Conservation (phyloP, 306 rosid species). For the Cucurbita pepo region DNA sequence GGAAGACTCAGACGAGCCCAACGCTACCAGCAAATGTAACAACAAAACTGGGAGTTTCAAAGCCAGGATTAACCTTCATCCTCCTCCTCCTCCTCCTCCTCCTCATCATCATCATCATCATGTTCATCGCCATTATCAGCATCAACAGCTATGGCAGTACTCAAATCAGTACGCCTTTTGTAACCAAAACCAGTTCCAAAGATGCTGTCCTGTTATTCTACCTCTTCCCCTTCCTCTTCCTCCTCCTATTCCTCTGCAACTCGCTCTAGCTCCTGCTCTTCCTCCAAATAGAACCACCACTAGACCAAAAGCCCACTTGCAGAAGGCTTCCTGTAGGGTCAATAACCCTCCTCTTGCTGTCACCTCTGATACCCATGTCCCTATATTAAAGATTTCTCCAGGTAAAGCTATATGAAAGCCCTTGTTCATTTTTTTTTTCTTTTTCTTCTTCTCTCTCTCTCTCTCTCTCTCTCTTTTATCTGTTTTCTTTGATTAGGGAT, state of each 20-base stretch:
- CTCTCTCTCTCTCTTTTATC: not conserved
- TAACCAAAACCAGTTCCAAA: conserved; percentile 43
- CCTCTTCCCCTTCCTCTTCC: conserved; percentile 84
- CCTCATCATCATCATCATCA: conserved; percentile 8
- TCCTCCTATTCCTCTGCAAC: conserved; percentile 41
- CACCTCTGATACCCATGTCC: conserved; percentile 42
- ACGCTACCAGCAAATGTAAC: conserved; percentile 40
- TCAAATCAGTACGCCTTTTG: conserved; percentile 38
- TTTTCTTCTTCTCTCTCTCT: no score
- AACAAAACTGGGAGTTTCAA: conserved; percentile 28
- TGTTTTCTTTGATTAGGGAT: not conserved
- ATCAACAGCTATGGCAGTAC: conserved; percentile 36
- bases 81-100: conserved; percentile 2
- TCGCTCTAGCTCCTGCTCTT: conserved; percentile 9
- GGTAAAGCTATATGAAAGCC: conserved; percentile 19
- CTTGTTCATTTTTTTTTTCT: conserved; percentile 3
- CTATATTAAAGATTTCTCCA: conserved; percentile 23
- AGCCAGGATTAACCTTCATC: conserved; percentile 11
- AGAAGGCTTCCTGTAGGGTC: conserved; percentile 57
- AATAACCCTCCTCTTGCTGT: conserved; percentile 30
- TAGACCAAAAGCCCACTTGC: conserved; percentile 48
- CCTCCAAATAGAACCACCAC: conserved; percentile 35
- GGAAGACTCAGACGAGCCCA: conserved; percentile 62
- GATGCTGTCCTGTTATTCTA: conserved; percentile 69
- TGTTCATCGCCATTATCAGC: conserved; percentile 17